Evolutionary conservation across 2,329 filamentous ascomycete species (phyloP).

Genomic region (Paracoccidioides lutzii): DNA sequence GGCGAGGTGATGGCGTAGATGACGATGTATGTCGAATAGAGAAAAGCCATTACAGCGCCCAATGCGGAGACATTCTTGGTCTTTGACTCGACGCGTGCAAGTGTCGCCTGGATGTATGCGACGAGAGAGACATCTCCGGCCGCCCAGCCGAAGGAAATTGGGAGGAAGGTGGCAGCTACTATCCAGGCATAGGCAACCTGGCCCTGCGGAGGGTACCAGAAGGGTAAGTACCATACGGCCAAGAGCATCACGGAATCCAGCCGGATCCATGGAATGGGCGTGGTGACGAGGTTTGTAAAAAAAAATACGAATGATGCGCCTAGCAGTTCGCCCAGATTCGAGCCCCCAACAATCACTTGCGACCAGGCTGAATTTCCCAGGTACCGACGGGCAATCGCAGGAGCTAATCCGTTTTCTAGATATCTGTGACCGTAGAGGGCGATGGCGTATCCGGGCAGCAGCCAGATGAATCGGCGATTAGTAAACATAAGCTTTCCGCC

Average conservation of each 20-base stretch:
- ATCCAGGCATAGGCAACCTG: slow-evolving; percentile 36
- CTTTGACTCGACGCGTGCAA: slow-evolving; percentile 34
- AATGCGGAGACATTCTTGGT: slow-evolving; percentile 37
- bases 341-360: slow-evolving; percentile 40
- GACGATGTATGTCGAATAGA: slow-evolving; percentile 39
- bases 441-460: slow-evolving; percentile 38
- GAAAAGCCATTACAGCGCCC: slow-evolving; percentile 40
- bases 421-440: slow-evolving; percentile 40
- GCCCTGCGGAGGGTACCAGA: slow-evolving; percentile 30
- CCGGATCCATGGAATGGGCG: slow-evolving; percentile 40
- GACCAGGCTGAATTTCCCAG: slow-evolving; percentile 38
- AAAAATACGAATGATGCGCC: slow-evolving; percentile 39
- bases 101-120: slow-evolving; percentile 39
- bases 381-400: slow-evolving; percentile 35
- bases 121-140: slow-evolving; percentile 40
- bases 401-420: slow-evolving; percentile 38
- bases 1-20: slow-evolving; percentile 35
- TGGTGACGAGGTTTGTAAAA: slow-evolving; percentile 37
- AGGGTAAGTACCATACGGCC: slow-evolving; percentile 39
- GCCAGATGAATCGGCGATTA: slow-evolving; percentile 38
- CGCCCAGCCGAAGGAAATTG: slow-evolving; percentile 39
- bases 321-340: slow-evolving; percentile 39
- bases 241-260: slow-evolving; percentile 35
- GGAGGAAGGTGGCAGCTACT: slow-evolving; percentile 35
- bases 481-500: slow-evolving; percentile 37